Evolutionary conservation across 1,139 yeast species (phyloP), one percentile per base, ranked within the genome.

Genomic region (Candida anutae): DNA sequence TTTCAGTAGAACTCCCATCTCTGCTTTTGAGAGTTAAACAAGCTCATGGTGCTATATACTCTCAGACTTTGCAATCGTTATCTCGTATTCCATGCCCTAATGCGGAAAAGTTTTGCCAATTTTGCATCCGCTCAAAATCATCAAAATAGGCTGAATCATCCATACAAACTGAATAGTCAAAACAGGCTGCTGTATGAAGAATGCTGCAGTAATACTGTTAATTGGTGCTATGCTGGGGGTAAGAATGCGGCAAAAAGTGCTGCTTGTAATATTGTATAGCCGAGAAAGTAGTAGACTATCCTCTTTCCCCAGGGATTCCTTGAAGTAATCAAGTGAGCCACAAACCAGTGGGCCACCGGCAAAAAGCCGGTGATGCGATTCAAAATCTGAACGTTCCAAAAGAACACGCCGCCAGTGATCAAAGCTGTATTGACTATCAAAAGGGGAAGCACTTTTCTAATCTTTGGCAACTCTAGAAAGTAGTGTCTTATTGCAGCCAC

Each of bases 341-440:
- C 49, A 38, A 71, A 80, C 95, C 94, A 84, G 43, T 75, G 69
- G 30, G 74, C 69, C 6, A 82, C 48, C 0, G 96, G 96, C 25
- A 82, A 51, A 42, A 85, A 84, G 6, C 93, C 69, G 6, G 79
- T 72, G 4, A 88, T 70, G 29, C 98, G 64, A 26, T 83, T 84
- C 33, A 88, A 62, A 24, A 88, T 85, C 52, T 90, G 98, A 22
- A 80, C 82, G 49, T 90, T 90, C 74, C 93, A 81, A 38, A 77
- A 62, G 27, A 75, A 55, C 3, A 77, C 28, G 4, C 79, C 75
- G 4, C 79, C 58, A 4, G 72, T 27, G 3, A 77, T 35, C 33
- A 78, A 58, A 1, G 68, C 42, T 0, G 43, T 29, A 13, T 71
- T 54, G 2, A 74, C 53, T 12, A 61, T 38, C 11, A 69, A 35